These are phyloP conservation scores for Arthroderma uncinatum DNA, from an alignment of 2,329 filamentous ascomycete species.

Conservation along the genomic window DNA sequence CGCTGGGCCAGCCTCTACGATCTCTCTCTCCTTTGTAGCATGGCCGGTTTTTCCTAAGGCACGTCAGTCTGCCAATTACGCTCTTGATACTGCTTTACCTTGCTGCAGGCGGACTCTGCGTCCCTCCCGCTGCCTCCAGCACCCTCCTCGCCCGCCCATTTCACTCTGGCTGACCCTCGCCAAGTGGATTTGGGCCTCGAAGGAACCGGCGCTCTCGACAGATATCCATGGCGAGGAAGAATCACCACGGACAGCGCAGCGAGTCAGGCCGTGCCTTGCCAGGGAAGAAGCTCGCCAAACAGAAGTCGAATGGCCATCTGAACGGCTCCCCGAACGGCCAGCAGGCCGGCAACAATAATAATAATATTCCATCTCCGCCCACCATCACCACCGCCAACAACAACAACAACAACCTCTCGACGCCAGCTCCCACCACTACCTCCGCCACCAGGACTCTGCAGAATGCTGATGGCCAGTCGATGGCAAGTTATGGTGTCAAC, in stretches of 20 bases:
- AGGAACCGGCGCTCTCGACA: conserved; percentile 38
- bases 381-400: conserved; percentile 18
- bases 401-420: neutral
- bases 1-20: neutral
- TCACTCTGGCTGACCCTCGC: conserved; percentile 33
- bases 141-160: conserved; percentile 32
- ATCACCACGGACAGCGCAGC: conserved; percentile 62
- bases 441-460: conserved; percentile 8
- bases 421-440: conserved; percentile 23
- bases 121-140: neutral
- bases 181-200: conserved; percentile 38
- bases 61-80: neutral
- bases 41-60: neutral
- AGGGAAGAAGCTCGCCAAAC: conserved; percentile 55
- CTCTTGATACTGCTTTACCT: neutral
- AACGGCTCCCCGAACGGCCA: conserved; percentile 40
- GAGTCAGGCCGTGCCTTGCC: conserved; percentile 79
- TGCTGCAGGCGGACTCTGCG: neutral
- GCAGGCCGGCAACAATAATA: conserved; percentile 20
- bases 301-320: conserved; percentile 46
- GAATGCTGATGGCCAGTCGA: conserved; percentile 14
- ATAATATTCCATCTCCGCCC: neutral
- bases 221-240: conserved; percentile 42
- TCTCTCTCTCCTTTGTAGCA: neutral
- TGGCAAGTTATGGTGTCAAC: conserved; percentile 18